Evolutionary conservation across 768 basidiomycete genomes (phyloP), one percentile per base, ranked within the genome.

Genomic region (Termitomyces eurrhizus): DNA sequence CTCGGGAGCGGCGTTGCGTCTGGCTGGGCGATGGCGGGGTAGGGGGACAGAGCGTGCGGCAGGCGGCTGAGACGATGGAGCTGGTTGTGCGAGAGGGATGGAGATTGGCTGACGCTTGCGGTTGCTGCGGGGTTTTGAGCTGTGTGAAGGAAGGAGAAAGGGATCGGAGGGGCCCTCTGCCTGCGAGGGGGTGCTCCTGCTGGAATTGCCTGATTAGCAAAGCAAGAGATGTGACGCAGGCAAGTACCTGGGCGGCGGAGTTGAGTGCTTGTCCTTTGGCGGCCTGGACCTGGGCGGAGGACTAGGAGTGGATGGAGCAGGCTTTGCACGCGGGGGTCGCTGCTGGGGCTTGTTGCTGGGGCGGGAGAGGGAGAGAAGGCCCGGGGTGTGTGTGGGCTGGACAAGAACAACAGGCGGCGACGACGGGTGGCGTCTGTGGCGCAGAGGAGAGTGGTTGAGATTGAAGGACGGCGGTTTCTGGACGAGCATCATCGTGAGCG

Each of bases 321-420:
- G 24, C 54, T 44, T 55, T 55, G 54, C 0, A 13, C 54, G 54
- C 53, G 12, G 33, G 4, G 50, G 39, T 18, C 37, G 53, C 39
- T 54, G 53, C 53, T 62, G 76, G 32, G 73, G 69, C 45, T 21
- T 76, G 76, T n/a, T 68, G 70, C 24, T 69, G 76, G 76, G 75
- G 32, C 52, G 88, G 57, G 87, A 83, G 53, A 92, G 78, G 52
- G 85, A 82, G 55, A 92, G 80, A 9, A 92, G 79, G 69, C 90
- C 90, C 0, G 89, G 90, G 0, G 84, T 89, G 57, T 81, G 80
- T 13, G 90, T 89, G 3, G 90, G 84, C 70, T 89, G 87, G 4
- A 89, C 84, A 59, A 85, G 77, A 62, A 86, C 78, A 66, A 87
- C 82, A 39, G 84, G 79, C 0, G 84, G 82, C 8, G 87, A 86